These are phyloP conservation scores for Dendrothele bispora DNA, from an alignment of 768 basidiomycete species.

Conservation along the genomic window DNA sequence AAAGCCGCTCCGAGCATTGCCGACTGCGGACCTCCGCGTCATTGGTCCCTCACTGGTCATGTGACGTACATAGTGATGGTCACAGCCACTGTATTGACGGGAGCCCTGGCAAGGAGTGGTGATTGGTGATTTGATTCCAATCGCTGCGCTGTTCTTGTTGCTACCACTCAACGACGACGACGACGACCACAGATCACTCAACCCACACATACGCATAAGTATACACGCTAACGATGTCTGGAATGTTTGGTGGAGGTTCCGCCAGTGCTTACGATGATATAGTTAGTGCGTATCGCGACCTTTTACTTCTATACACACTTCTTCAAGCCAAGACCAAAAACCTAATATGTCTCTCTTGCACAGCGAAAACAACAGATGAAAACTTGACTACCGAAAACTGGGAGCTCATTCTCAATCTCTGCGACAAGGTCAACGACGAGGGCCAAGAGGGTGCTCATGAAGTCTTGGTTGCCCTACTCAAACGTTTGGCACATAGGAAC, in stretches of 20 bases:
- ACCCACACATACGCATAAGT: no score
- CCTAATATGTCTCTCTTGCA: conserved; percentile 3
- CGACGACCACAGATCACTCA: no score
- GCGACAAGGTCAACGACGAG: conserved; percentile 94
- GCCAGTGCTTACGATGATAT: conserved; percentile 87
- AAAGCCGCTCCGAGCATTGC: no score
- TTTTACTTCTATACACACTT: conserved; percentile 2
- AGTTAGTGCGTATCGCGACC: conserved; percentile 62
- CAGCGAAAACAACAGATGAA: conserved; percentile 97
- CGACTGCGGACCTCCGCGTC: no score
- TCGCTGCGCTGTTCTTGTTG: no score
- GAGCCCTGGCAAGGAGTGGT: no score
- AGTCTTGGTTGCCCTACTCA: conserved; percentile 81
- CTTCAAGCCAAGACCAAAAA: neutral
- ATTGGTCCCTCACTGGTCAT: no score
- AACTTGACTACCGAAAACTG: conserved; percentile 93
- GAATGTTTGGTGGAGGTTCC: conserved; percentile 72
- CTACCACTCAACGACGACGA: no score
- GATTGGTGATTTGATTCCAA: no score
- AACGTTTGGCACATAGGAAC: conserved; percentile 90
- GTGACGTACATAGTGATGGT: no score
- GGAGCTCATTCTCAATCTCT: conserved; percentile 92
- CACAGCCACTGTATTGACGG: no score
- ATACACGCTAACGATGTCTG: no score
- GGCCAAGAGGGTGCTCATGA: conserved; percentile 83